Evolutionary conservation across 257 asterid species (phyloP), one percentile per base, ranked within the genome.

Genomic region (Solanum peruvianum): DNA sequence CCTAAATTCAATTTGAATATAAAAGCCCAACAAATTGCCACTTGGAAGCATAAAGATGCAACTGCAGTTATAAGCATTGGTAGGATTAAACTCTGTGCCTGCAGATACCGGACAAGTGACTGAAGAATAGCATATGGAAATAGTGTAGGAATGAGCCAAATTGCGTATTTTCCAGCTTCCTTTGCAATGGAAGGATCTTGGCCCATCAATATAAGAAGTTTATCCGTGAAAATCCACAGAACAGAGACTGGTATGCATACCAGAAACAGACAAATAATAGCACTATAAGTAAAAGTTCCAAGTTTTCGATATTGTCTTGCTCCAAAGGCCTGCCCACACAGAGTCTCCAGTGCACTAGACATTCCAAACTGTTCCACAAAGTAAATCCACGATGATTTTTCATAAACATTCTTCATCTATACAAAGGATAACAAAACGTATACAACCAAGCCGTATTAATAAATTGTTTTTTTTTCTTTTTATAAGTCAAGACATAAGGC

Each of bases 321-420:
- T 33, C 98, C 98, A 41, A 91, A 96, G 16, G 99, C 97, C 76
- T 96, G 99, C 47, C 99, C 99, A 52, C 98, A 96, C 11, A 96
- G 91, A 41, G 98, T 95, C 86, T 96, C 99, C 92, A 96, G 76
- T 18, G 98, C 98, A 88, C 98, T 91, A 21, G 98, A 88, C 98
- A 96, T 94, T 56, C 98, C 99, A 86, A 88, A 89, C 99, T 96
- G 94, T 66, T n/a, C 44, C 44, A 44, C 20, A 81, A 39, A 49
- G 62, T 75, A 52, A 71, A 49, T 78, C 16, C 4, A 45, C 25
- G 9, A 35, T 72, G 47, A 35, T 35, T 72, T 15, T 69, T 35
- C 80, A 35, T 33, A 33, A 18, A 18, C 45, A 18, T 35, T 71
- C 47, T 75, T 73, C 56, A 39, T 75, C 31, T 39, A 39, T 75